Evolutionary conservation across 805 yeast species (phyloP).

Genomic region (Ascoidea asiatica): DNA sequence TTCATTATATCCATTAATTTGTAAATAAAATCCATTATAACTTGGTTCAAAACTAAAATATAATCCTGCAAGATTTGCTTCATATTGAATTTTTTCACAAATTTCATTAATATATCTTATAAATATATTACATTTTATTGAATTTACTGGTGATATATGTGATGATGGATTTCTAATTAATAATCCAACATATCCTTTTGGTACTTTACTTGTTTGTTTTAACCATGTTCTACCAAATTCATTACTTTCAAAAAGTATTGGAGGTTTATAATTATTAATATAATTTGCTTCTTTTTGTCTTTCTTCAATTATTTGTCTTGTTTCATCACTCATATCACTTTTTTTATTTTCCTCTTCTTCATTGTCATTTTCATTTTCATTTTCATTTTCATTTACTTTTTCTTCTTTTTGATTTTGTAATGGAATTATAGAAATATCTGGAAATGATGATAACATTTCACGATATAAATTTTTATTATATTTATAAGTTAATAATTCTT

Average conservation of each 20-base stretch:
- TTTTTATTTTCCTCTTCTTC: slow-evolving; percentile 25
- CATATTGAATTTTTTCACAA: slow-evolving; percentile 63
- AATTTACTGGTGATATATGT: slow-evolving; percentile 39
- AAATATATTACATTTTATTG: slow-evolving; percentile 46
- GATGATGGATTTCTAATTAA: slow-evolving; percentile 54
- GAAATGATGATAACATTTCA: not conserved
- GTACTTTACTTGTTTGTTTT: slow-evolving; percentile 82
- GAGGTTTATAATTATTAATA: not conserved
- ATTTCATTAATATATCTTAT: slow-evolving; percentile 65
- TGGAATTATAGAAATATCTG: not conserved
- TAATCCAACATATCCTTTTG: slow-evolving; percentile 63
- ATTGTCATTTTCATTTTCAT: not conserved
- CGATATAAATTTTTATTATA: no score
- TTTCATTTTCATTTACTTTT: slow-evolving; percentile 20
- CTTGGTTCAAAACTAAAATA: slow-evolving; percentile 41
- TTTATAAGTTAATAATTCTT: not conserved
- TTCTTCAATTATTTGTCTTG: not conserved
- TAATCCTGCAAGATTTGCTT: slow-evolving; percentile 76
- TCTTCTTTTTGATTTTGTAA: not conserved
- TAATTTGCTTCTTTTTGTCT: not conserved
- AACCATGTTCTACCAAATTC: slow-evolving; percentile 56
- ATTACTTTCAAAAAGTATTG: slow-evolving; percentile 23
- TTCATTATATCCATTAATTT: slow-evolving; percentile 72
- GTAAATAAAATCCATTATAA: slow-evolving; percentile 58
- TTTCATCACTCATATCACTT: slow-evolving; percentile 32